These are phyloP conservation scores for Lolium multiflorum DNA, from an alignment of 176 grass and related monocot genomes.

Conservation along the genomic window DNA sequence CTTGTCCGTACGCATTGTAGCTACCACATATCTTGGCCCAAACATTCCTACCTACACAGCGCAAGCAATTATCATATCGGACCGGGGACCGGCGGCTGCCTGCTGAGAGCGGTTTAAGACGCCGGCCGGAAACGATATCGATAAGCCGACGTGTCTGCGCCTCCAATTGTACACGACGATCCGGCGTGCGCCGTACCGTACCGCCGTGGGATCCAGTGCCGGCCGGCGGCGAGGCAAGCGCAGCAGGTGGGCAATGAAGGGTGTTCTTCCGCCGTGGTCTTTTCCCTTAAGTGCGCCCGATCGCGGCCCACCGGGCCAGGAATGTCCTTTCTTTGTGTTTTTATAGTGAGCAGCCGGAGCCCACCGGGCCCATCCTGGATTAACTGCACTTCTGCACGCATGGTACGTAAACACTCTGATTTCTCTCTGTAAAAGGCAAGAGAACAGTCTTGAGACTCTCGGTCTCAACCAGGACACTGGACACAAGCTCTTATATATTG, in stretches of 20 bases:
- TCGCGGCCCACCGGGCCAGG: background rate
- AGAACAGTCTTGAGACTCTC: background rate
- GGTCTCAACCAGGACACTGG: background rate
- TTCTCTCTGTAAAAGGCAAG: background rate
- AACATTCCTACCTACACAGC: no score
- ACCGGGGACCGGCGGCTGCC: background rate
- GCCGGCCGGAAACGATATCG: background rate
- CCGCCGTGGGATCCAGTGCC: constrained; percentile 39
- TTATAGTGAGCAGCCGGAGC: background rate
- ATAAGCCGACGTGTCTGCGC: background rate
- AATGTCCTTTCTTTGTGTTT: background rate
- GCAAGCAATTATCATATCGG: background rate
- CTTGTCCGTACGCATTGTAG: no score
- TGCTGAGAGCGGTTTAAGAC: background rate
- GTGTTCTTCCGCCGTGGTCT: background rate
- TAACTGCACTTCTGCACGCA: background rate
- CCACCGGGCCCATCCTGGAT: background rate
- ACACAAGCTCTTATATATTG: no score
- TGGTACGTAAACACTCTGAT: background rate
- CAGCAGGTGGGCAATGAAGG: background rate
- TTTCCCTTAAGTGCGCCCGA: background rate
- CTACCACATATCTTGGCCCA: no score
- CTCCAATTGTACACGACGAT: constrained; percentile 4
- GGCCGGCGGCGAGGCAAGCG: background rate
- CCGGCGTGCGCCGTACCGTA: constrained; percentile 5